A percentile compares a stretch with the other conserved stretches of the same genome.
phyloP scores from a whole-genome alignment of 2,329 filamentous ascomycete species.

The Gaeumannomyces sp. region DNA sequence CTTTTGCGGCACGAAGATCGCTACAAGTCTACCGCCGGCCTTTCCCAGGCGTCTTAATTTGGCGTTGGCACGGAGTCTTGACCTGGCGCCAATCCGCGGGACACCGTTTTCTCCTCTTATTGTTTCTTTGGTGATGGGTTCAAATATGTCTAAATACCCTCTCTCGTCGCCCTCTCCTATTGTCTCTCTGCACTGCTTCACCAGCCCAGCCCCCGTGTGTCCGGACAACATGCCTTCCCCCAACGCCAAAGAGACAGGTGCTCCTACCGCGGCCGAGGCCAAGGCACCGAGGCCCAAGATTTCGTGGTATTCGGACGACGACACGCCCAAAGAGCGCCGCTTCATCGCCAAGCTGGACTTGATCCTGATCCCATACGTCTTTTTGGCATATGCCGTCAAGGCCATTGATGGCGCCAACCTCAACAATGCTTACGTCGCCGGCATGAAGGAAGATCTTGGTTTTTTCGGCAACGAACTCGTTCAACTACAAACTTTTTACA shows the following conservation, averaged over 20 bases:
- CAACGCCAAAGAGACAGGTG: background rate
- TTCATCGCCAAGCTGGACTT: constrained; percentile 22
- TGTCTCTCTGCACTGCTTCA: too few species aligned
- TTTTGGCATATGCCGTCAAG: constrained; percentile 21
- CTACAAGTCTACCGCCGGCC: background rate
- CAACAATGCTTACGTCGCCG: constrained; percentile 22
- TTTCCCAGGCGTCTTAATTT: background rate
- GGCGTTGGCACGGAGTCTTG: background rate
- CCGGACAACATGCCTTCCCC: background rate
- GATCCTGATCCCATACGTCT: constrained; percentile 18
- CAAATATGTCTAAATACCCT: background rate
- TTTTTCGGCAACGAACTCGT: constrained; percentile 21
- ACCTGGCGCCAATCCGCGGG: background rate
- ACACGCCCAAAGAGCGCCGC: constrained; percentile 19
- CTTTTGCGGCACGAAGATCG: too few species aligned
- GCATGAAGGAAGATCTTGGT: constrained; percentile 21
- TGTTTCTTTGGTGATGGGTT: background rate
- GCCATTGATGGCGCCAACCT: constrained; percentile 23
- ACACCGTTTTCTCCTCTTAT: background rate
- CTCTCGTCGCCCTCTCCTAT: background rate
- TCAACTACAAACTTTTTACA: constrained; percentile 17
- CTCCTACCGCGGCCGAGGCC: background rate
- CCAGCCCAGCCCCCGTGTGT: background rate
- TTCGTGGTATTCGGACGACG: background rate
- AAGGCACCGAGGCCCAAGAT: background rate